Percentiles rank a stretch among this genome's conserved stretches.
phyloP scores from a whole-genome alignment of 1,284 basidiomycete species.

The Pisolithus thermaeus region DNA sequence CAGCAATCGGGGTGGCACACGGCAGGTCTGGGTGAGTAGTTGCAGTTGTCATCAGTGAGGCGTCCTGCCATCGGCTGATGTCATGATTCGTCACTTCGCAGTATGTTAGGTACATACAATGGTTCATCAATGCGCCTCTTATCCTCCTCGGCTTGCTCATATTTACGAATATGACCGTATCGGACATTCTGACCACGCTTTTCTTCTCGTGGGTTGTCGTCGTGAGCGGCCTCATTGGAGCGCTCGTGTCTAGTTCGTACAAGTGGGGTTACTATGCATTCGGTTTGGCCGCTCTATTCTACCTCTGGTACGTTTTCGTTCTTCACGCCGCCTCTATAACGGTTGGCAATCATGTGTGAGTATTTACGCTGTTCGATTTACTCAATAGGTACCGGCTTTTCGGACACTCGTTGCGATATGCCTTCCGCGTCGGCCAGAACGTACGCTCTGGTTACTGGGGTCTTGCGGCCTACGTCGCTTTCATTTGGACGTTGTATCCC shows the following conservation, averaged over 20 bases:
- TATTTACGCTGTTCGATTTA: not conserved
- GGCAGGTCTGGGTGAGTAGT: conserved; percentile 48
- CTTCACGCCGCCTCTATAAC: conserved; percentile 2
- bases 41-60: not conserved
- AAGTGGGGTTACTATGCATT: conserved; percentile 45
- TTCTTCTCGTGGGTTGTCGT: conserved; percentile 51
- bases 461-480: conserved; percentile 38
- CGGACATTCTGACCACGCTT: conserved; percentile 45
- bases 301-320: conserved; percentile 37
- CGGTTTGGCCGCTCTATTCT: conserved; percentile 40
- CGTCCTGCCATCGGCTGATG: not conserved
- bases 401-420: conserved; percentile 25
- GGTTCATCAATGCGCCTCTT: conserved; percentile 53
- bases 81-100: conserved; percentile 11
- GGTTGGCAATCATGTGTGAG: too few species aligned
- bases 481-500: conserved; percentile 50
- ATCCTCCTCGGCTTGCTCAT: conserved; percentile 48
- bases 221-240: conserved; percentile 47
- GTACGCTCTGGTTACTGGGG: conserved; percentile 36
- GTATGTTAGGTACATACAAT: conserved; percentile 51
- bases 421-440: conserved; percentile 31
- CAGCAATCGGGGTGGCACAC: conserved; percentile 31
- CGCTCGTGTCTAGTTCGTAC: conserved; percentile 41
- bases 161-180: conserved; percentile 46
- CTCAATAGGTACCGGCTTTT: conserved; percentile 25